A percentile compares a stretch with the other conserved stretches of the same genome.
Conservation (phyloP, 1,284 basidiomycete species). For the Sporisorium iseilematis-ciliati region DNA sequence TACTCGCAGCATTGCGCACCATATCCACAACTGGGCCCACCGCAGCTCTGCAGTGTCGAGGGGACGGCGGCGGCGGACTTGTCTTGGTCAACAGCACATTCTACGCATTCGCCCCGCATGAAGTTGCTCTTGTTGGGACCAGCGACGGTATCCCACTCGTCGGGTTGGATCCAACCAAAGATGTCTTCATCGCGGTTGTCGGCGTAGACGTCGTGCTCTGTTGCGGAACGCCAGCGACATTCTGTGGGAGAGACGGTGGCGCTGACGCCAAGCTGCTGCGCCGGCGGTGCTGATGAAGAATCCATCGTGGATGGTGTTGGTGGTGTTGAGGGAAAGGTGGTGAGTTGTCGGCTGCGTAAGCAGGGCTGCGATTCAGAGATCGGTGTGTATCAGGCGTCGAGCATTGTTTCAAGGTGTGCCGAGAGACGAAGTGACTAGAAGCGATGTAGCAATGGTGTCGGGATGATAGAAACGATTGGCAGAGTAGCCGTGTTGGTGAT, state of each 20-base stretch:
- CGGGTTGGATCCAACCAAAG: conserved; percentile 53
- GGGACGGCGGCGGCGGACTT: conserved; percentile 4
- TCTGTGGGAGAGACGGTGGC: neutral
- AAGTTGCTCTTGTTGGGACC: conserved; percentile 48
- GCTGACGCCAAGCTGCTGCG: conserved; percentile 1
- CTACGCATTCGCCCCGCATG: conserved; percentile 39
- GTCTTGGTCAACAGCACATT: conserved; percentile 24
- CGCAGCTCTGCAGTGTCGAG: conserved; percentile 28
- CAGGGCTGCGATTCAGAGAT: neutral
- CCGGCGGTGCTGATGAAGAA: neutral
- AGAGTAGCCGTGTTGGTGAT: too few relatives aligned
- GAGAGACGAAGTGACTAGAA: neutral
- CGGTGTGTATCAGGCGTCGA: neutral
- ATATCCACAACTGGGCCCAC: conserved; percentile 45
- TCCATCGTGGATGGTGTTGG: neutral
- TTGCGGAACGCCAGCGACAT: conserved; percentile 28
- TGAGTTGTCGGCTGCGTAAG: conserved; percentile 1
- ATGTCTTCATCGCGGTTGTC: conserved; percentile 51
- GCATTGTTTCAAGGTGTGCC: neutral
- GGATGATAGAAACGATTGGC: neutral
- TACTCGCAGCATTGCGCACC: conserved; percentile 51
- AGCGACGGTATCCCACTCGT: conserved; percentile 51
- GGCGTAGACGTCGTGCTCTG: conserved; percentile 45
- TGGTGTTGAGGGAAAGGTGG: neutral
- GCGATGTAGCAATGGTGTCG: neutral